A percentile compares a stretch with the other conserved stretches of the same genome.
These are phyloP conservation scores for Candida khao-thaluensis DNA, from an alignment of 805 yeast species.

Conservation along the genomic window DNA sequence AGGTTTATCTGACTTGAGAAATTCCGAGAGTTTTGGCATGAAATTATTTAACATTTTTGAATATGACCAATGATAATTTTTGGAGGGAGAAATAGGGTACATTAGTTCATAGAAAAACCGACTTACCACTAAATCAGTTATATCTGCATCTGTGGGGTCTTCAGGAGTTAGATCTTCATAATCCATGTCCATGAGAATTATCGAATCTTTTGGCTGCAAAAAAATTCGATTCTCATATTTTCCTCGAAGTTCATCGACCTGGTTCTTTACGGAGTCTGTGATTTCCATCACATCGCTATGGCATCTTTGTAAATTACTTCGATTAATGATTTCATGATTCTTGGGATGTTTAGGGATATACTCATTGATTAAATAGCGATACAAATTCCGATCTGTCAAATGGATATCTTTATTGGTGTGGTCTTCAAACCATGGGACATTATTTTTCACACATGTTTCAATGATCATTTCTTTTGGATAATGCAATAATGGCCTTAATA, in stretches of 20 bases:
- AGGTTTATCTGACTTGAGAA: conserved; percentile 6
- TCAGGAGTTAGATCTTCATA: background rate
- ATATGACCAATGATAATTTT: conserved; percentile 39
- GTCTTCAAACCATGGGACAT: conserved; percentile 69
- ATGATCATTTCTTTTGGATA: conserved; percentile 45
- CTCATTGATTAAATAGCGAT: conserved; percentile 39
- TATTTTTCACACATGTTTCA: conserved; percentile 41
- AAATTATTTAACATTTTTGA: conserved; percentile 35
- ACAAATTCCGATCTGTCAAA: conserved; percentile 58
- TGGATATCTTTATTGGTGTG: conserved; percentile 53
- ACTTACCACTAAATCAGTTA: conserved; percentile 21
- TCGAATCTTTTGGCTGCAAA: conserved; percentile 4
- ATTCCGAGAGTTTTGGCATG: conserved; percentile 23
- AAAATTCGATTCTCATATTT: conserved; percentile 2
- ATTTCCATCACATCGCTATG: conserved; percentile 10
- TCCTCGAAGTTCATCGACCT: conserved; percentile 9
- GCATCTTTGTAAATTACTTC: conserved; percentile 15
- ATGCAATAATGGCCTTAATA: conserved; percentile 53
- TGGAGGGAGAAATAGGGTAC: conserved; percentile 30
- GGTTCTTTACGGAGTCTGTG: conserved; percentile 8
- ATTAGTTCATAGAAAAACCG: conserved; percentile 28
- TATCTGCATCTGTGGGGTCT: too few relatives aligned
- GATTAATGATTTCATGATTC: conserved; percentile 12
- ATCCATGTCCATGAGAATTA: background rate
- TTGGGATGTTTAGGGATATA: conserved; percentile 21